These are phyloP conservation scores for Erythrobasidium hasegawianum DNA, from an alignment of 1,284 basidiomycete species.

Conservation along the genomic window DNA sequence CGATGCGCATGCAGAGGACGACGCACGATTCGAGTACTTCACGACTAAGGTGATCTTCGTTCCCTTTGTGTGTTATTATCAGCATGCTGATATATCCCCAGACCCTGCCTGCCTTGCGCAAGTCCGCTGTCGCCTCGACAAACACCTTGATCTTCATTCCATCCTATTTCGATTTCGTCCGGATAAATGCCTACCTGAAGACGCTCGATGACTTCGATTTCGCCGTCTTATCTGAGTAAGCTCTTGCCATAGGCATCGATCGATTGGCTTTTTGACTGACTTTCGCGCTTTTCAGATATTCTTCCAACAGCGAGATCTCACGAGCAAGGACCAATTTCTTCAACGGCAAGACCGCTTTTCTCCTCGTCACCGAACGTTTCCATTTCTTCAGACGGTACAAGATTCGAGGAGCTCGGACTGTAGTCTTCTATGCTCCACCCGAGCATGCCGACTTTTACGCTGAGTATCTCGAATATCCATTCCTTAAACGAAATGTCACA, in stretches of 20 bases:
- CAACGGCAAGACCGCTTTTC: constrained; percentile 75
- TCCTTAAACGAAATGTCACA: constrained; percentile 53
- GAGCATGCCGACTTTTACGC: constrained; percentile 87
- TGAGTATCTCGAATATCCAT: constrained; percentile 80
- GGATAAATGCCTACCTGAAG: constrained; percentile 79
- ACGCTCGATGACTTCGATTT: constrained; percentile 67
- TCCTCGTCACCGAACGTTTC: constrained; percentile 92
- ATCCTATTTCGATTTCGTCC: constrained; percentile 94
- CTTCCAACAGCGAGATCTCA: constrained; percentile 85
- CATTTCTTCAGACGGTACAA: constrained; percentile 97
- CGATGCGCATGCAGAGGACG: constrained; percentile 73
- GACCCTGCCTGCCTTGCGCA: constrained; percentile 74
- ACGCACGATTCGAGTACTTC: constrained; percentile 81
- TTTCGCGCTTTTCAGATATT: constrained; percentile 63
- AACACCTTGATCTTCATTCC: constrained; percentile 88
- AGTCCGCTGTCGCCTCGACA: constrained; percentile 83
- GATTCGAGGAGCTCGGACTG: constrained; percentile 81
- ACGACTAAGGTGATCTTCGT: constrained; percentile 65
- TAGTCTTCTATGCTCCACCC: constrained; percentile 89
- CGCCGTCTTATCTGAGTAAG: constrained; percentile 81
- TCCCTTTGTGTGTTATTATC: too few species aligned
- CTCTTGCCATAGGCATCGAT: too few species aligned
- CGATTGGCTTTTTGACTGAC: too few species aligned
- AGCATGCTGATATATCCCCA: constrained; percentile 47
- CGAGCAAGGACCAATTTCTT: constrained; percentile 91